Evolutionary conservation across 2,329 filamentous ascomycete species (phyloP).

Genomic region (Alternaria gaisen): DNA sequence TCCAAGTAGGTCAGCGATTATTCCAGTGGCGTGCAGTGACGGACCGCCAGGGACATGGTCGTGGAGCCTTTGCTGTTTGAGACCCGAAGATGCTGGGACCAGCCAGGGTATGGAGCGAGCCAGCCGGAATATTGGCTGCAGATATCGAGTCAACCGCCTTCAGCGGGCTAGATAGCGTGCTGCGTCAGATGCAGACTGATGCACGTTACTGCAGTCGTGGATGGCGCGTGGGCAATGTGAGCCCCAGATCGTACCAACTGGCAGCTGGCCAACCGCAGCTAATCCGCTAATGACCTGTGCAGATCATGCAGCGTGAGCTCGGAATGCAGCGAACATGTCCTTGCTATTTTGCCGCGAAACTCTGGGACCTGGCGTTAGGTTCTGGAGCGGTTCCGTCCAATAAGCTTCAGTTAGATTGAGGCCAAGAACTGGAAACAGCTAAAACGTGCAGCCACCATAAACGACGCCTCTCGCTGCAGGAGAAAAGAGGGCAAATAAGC

Average conservation of each 20-base stretch:
- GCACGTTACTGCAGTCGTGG: slow-evolving; percentile 37
- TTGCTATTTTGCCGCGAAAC: slow-evolving; percentile 46
- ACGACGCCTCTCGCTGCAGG: slow-evolving; percentile 28
- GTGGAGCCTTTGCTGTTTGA: slow-evolving; percentile 50
- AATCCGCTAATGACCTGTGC: slow-evolving; percentile 43
- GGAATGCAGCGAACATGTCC: slow-evolving; percentile 45
- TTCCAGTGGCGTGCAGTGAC: slow-evolving; percentile 34
- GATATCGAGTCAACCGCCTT: slow-evolving; percentile 36
- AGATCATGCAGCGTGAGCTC: slow-evolving; percentile 49
- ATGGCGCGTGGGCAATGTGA: slow-evolving; percentile 33
- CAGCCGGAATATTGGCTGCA: slow-evolving; percentile 41
- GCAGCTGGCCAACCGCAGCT: slow-evolving; percentile 41
- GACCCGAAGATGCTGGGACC: slow-evolving; percentile 40
- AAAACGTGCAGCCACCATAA: slow-evolving; percentile 40
- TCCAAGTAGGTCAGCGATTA: slow-evolving; percentile 32
- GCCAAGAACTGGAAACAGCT: slow-evolving; percentile 45
- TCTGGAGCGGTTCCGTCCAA: slow-evolving; percentile 41
- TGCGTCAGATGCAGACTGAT: slow-evolving; percentile 37
- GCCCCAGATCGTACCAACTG: slow-evolving; percentile 37
- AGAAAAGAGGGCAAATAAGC: slow-evolving; percentile 58
- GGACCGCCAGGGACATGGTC: slow-evolving; percentile 48
- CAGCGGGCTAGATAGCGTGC: slow-evolving; percentile 40
- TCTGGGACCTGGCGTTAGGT: slow-evolving; percentile 45
- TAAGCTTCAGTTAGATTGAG: slow-evolving; percentile 46
- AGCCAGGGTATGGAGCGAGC: slow-evolving; percentile 35